Evolutionary conservation across 2,329 filamentous ascomycete genomes (phyloP).

Genomic region (Verticillium klebahnii): DNA sequence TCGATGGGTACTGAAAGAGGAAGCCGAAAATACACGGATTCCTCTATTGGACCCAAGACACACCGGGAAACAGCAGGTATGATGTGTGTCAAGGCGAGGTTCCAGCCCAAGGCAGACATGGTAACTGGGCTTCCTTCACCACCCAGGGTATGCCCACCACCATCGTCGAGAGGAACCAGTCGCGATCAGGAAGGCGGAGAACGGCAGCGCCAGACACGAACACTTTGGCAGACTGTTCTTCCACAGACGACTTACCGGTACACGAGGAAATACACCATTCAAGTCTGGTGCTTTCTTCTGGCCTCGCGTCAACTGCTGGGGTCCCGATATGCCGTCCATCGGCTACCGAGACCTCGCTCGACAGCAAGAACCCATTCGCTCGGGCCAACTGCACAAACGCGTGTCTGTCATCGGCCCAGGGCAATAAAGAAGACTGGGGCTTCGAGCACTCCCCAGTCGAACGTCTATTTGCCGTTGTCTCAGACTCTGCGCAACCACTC

Average conservation of each 20-base stretch:
- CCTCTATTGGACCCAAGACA: not conserved
- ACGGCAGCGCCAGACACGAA: not conserved
- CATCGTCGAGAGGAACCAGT: not conserved
- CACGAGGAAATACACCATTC: not conserved
- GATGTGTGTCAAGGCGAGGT: not conserved
- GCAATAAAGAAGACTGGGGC: slow-evolving; percentile 18
- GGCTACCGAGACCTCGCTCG: not conserved
- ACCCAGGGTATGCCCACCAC: not conserved
- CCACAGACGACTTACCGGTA: not conserved
- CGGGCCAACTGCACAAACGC: slow-evolving; percentile 12
- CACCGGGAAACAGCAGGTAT: not conserved
- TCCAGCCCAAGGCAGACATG: not conserved
- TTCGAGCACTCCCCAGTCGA: slow-evolving; percentile 28
- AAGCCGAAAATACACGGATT: not conserved
- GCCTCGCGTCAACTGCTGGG: not conserved
- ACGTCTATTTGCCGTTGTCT: slow-evolving; percentile 35
- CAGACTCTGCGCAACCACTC: slow-evolving; percentile 36
- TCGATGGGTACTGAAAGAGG: slow-evolving; percentile 6
- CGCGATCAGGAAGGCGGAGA: not conserved
- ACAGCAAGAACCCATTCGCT: slow-evolving; percentile 6
- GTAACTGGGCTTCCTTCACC: not conserved
- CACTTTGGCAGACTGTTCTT: not conserved
- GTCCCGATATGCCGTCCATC: not conserved
- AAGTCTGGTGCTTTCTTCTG: not conserved
- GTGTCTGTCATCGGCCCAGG: slow-evolving; percentile 10